Conservation (phyloP, 2,329 filamentous ascomycete species). For the Cladosporium sp. region DNA sequence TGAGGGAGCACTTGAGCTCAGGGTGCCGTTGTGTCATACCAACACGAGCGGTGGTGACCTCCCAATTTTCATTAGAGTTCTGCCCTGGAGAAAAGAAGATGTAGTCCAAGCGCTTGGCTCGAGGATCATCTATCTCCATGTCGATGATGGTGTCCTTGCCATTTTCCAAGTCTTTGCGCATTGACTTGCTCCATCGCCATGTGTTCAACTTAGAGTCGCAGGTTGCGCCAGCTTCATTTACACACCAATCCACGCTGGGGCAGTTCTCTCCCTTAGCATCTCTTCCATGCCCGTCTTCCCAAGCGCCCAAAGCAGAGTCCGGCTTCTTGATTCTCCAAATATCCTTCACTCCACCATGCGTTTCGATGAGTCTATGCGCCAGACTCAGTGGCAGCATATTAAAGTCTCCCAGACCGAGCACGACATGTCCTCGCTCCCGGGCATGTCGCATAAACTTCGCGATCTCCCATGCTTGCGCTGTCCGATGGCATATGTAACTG, state of each 20-base stretch:
- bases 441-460: conserved; percentile 82
- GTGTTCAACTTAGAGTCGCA: conserved; percentile 86
- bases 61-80: conserved; percentile 49
- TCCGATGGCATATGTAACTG: conserved; percentile 85
- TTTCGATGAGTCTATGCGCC: conserved; percentile 75
- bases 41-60: conserved; percentile 66
- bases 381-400: conserved; percentile 91
- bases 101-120: conserved; percentile 88
- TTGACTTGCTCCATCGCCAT: conserved; percentile 78
- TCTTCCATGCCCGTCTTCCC: conserved; percentile 49
- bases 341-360: conserved; percentile 73
- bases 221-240: conserved; percentile 76
- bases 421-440: conserved; percentile 73
- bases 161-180: conserved; percentile 64
- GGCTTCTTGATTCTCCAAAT: conserved; percentile 83
- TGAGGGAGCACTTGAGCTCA: conserved; percentile 75
- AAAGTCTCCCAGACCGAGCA: conserved; percentile 86
- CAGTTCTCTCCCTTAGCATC: conserved; percentile 63
- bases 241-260: conserved; percentile 73
- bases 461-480: conserved; percentile 92
- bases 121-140: conserved; percentile 63
- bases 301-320: conserved; percentile 73
- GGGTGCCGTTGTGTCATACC: conserved; percentile 81
- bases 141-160: conserved; percentile 62
- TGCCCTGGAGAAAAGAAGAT: conserved; percentile 65